These are phyloP conservation scores for Neofusicoccum ribis DNA, from an alignment of 2,329 filamentous ascomycete genomes.

Conservation along the genomic window DNA sequence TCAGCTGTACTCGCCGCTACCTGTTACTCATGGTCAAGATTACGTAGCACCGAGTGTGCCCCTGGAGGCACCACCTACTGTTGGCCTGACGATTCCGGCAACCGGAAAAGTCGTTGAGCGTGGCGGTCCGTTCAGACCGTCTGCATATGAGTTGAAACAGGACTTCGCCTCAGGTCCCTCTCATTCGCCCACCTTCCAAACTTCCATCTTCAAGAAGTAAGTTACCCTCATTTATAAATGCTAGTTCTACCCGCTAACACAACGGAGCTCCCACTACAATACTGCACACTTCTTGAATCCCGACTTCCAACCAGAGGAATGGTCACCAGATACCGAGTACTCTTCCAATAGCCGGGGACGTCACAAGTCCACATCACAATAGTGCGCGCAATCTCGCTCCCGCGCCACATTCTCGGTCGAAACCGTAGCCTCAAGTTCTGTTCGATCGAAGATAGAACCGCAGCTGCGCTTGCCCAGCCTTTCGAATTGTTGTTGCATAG, in stretches of 20 bases:
- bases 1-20: constrained; percentile 32
- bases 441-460: constrained; percentile 5
- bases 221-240: constrained; percentile 21
- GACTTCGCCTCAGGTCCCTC: constrained; percentile 41
- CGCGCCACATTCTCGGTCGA: not conserved
- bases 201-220: constrained; percentile 52
- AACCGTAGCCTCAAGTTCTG: not conserved
- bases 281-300: constrained; percentile 54
- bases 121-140: constrained; percentile 47
- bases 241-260: constrained; percentile 23
- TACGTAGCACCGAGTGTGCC: constrained; percentile 29
- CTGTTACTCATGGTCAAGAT: constrained; percentile 33
- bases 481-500: constrained; percentile 16
- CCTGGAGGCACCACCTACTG: constrained; percentile 2
- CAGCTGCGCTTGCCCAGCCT: constrained; percentile 13
- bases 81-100: constrained; percentile 14
- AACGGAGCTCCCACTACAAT: constrained; percentile 50
- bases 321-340: constrained; percentile 51
- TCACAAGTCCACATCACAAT: constrained; percentile 34
- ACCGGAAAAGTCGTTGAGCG: constrained; percentile 30
- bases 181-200: constrained; percentile 45
- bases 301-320: constrained; percentile 55
- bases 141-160: constrained; percentile 47
- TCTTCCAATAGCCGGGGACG: constrained; percentile 36
- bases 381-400: not conserved